These are phyloP conservation scores for Alloteropsis semialata DNA, from an alignment of 176 grass and related monocot genomes.

Conservation along the genomic window DNA sequence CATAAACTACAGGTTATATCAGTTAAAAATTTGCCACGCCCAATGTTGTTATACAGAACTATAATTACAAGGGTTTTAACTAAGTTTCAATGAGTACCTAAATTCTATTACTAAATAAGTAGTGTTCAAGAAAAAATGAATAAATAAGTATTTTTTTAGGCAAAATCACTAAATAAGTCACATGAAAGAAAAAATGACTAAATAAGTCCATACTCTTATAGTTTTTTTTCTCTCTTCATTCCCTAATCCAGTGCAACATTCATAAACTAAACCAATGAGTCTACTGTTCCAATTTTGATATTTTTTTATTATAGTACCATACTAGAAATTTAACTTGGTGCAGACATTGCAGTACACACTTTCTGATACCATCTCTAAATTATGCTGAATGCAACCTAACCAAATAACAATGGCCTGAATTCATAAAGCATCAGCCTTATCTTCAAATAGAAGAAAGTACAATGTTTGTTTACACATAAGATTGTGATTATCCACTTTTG, in stretches of 20 bases:
- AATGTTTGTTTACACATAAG: not conserved
- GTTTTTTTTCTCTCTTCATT: not conserved
- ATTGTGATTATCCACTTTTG: slow-evolving; percentile 9
- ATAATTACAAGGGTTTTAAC: not conserved
- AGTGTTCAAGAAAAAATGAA: too few species aligned
- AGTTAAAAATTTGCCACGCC: not conserved
- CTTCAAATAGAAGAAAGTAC: slow-evolving; percentile 30
- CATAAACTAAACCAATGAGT: not conserved
- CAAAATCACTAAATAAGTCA: too few species aligned
- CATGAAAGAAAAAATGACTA: not conserved
- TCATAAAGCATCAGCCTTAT: not conserved
- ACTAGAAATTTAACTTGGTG: not conserved
- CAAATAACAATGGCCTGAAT: not conserved
- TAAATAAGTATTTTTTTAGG: too few species aligned
- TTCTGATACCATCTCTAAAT: not conserved
- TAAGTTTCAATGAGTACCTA: not conserved
- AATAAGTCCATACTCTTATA: not conserved
- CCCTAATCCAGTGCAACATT: not conserved
- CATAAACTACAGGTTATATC: not conserved
- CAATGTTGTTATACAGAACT: not conserved
- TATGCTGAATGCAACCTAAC: not conserved
- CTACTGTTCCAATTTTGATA: not conserved
- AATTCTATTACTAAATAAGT: not conserved
- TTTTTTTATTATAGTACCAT: not conserved
- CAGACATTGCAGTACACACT: not conserved